Percentiles rank a stretch among this genome's conserved stretches.
phyloP scores from a whole-genome alignment of 2,329 filamentous ascomycete genomes.

The Monilinia polystroma region DNA sequence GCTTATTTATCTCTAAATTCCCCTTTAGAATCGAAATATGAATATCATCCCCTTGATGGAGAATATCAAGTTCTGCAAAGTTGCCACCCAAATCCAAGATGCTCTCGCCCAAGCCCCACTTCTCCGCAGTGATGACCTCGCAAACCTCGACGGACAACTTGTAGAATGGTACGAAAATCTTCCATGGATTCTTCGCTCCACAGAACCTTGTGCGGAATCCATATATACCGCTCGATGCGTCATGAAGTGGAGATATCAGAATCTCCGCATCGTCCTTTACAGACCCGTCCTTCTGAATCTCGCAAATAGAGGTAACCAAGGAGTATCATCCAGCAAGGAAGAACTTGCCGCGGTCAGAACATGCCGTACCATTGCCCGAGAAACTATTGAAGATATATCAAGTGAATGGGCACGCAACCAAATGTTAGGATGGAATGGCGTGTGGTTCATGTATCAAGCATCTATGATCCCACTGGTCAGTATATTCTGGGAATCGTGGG shows the following conservation, averaged over 20 bases:
- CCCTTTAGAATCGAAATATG: constrained; percentile 50
- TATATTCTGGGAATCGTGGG: constrained; percentile 63
- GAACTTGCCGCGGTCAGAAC: constrained; percentile 67
- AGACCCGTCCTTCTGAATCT: constrained; percentile 69
- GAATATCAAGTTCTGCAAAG: constrained; percentile 77
- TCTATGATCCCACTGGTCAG: constrained; percentile 76
- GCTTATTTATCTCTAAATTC: not conserved
- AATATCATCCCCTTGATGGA: constrained; percentile 70
- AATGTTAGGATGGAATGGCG: constrained; percentile 77
- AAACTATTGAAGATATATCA: constrained; percentile 71
- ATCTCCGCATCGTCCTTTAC: constrained; percentile 73
- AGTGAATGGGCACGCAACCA: constrained; percentile 69
- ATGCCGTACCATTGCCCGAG: constrained; percentile 67
- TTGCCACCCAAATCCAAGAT: constrained; percentile 76
- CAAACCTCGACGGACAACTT: constrained; percentile 65
- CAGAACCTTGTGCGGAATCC: constrained; percentile 67
- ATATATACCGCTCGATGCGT: constrained; percentile 68
- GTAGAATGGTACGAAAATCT: constrained; percentile 71
- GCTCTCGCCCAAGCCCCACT: constrained; percentile 68
- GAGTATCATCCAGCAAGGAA: constrained; percentile 47
- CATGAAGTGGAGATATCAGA: constrained; percentile 82
- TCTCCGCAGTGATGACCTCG: constrained; percentile 64
- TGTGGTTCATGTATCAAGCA: constrained; percentile 80
- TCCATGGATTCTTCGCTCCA: constrained; percentile 62
- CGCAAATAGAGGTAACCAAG: constrained; percentile 42